These are phyloP conservation scores for Abortiporus biennis DNA, from an alignment of 1,284 basidiomycete genomes.

Conservation along the genomic window DNA sequence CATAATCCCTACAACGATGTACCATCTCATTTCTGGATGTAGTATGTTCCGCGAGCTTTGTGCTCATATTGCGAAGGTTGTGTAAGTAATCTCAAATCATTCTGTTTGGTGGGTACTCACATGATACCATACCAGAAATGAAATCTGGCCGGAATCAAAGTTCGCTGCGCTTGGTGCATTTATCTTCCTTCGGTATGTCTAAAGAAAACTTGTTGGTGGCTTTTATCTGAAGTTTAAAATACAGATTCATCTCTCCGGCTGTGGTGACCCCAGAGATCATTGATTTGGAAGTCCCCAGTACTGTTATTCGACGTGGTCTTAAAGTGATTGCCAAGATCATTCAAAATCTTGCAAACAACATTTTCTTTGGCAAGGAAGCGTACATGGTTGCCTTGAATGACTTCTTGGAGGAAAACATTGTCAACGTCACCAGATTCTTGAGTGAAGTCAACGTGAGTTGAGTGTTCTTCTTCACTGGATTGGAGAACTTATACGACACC, in stretches of 20 bases:
- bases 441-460: constrained; percentile 69
- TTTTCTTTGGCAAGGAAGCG: constrained; percentile 84
- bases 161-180: constrained; percentile 88
- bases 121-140: constrained; percentile 30
- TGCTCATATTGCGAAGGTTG: constrained; percentile 74
- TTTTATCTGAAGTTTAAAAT: too few species aligned
- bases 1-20: not conserved
- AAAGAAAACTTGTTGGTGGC: too few species aligned
- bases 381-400: constrained; percentile 80
- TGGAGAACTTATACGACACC: not conserved
- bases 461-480: constrained; percentile 6
- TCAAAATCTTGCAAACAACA: constrained; percentile 90
- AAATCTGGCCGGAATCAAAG: constrained; percentile 78
- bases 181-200: constrained; percentile 73
- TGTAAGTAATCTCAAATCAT: constrained; percentile 46
- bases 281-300: constrained; percentile 71
- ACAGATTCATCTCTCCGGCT: constrained; percentile 77
- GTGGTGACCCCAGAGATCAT: constrained; percentile 82
- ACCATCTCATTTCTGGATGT: constrained; percentile 3
- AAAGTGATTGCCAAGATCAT: constrained; percentile 88
- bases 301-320: constrained; percentile 66
- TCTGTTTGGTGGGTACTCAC: not conserved
- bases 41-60: constrained; percentile 89
- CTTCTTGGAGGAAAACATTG: constrained; percentile 74
- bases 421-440: constrained; percentile 77